Evolutionary conservation across 208 protist species (phyloP).

Genomic region (Wallacemonas sp.): DNA sequence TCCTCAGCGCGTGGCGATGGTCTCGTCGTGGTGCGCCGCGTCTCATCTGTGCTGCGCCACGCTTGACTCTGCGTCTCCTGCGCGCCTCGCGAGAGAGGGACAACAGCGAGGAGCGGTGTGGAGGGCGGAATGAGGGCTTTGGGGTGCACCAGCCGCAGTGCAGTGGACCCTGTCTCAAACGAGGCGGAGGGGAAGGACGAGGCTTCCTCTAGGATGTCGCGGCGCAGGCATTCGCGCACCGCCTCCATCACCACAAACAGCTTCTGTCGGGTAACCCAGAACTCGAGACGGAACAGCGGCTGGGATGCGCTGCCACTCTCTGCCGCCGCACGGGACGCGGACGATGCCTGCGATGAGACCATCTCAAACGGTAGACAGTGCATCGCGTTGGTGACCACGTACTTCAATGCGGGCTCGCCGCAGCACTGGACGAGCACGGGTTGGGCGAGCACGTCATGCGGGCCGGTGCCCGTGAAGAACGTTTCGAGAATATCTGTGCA

Average conservation of each 20-base stretch:
- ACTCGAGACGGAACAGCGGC: conserved; percentile 35
- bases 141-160: conserved; percentile 2
- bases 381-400: conserved; percentile 64
- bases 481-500: conserved; percentile 55
- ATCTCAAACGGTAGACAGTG: conserved; percentile 89
- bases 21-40: too few relatives aligned
- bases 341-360: conserved; percentile 17
- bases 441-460: conserved; percentile 10
- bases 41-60: too few relatives aligned
- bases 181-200: conserved; percentile 27
- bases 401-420: conserved; percentile 45
- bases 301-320: background rate
- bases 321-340: background rate
- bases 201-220: conserved; percentile 42
- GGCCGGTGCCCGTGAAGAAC: conserved; percentile 21
- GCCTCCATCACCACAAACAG: conserved; percentile 63
- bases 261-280: conserved; percentile 63
- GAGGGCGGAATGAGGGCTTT: conserved; percentile 12
- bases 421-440: conserved; percentile 67
- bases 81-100: background rate
- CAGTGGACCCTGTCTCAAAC: conserved; percentile 19
- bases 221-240: conserved; percentile 50
- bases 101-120: conserved; percentile 7
- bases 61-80: too few relatives aligned
- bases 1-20: too few relatives aligned